A percentile compares a stretch with the other conserved stretches of the same genome.
Evolutionary conservation across 2,329 filamentous ascomycete genomes (phyloP).

Genomic region (Aspergillus ochraceus): DNA sequence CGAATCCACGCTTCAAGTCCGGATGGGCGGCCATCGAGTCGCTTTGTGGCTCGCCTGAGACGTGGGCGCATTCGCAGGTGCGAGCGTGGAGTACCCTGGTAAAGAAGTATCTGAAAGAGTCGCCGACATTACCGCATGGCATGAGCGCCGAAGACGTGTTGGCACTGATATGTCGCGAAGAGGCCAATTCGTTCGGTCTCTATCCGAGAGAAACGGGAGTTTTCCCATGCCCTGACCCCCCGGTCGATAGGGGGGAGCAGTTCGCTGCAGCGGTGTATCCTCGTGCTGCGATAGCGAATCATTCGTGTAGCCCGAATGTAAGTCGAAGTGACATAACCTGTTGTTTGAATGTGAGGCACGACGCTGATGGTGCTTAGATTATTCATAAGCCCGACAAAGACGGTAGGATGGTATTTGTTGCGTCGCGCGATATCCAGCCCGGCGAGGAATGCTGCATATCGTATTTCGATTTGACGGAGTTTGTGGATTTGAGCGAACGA

Average conservation of each 20-base stretch:
- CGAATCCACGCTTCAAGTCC: slow-evolving; percentile 8
- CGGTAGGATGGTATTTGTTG: slow-evolving; percentile 33
- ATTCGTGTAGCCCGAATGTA: slow-evolving; percentile 24
- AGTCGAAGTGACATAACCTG: background rate
- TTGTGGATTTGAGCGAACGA: slow-evolving; percentile 19
- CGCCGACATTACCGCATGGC: slow-evolving; percentile 13
- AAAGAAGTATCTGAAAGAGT: slow-evolving; percentile 29
- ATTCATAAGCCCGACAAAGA: slow-evolving; percentile 31
- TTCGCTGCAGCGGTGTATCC: slow-evolving; percentile 22
- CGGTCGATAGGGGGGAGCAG: slow-evolving; percentile 16
- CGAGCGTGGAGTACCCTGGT: slow-evolving; percentile 26
- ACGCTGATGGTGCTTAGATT: slow-evolving; percentile 16
- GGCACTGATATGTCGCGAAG: slow-evolving; percentile 20
- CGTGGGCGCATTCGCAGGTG: slow-evolving; percentile 31
- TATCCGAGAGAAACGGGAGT: slow-evolving; percentile 18
- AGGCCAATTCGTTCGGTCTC: slow-evolving; percentile 22
- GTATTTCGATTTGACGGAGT: slow-evolving; percentile 31
- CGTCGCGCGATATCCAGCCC: slow-evolving; percentile 26
- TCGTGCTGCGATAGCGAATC: slow-evolving; percentile 21
- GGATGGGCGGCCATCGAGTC: slow-evolving; percentile 28
- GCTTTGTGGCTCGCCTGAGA: slow-evolving; percentile 30
- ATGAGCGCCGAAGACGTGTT: slow-evolving; percentile 5
- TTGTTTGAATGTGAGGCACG: slow-evolving; percentile 3
- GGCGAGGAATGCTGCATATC: slow-evolving; percentile 37
- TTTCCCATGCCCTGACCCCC: background rate